phyloP scores from a whole-genome alignment of 176 grass and related monocot species.

The Ensete ventricosum region DNA sequence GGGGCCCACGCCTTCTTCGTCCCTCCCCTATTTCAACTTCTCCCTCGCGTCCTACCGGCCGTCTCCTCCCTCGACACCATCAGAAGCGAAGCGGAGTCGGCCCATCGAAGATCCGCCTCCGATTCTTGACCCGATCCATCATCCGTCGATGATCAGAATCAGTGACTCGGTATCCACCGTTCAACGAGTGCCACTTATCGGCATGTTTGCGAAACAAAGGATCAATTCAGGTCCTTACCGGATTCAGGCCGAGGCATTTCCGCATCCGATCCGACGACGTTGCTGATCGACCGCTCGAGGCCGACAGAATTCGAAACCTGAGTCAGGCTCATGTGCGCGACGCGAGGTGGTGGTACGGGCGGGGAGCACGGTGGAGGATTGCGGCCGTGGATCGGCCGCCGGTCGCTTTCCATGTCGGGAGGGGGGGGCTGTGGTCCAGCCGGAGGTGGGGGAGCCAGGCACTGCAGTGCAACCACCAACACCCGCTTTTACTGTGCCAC shows the following conservation, averaged over 20 bases:
- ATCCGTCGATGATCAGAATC: too few species aligned
- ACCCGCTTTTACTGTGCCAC: constrained; percentile 2
- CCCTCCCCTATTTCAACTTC: background rate
- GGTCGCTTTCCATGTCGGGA: constrained; percentile 4
- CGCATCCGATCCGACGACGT: too few species aligned
- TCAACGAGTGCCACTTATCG: too few species aligned
- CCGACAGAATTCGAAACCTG: background rate
- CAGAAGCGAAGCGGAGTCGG: background rate
- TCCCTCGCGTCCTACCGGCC: too few species aligned
- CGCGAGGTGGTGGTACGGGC: background rate
- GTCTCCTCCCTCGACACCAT: background rate
- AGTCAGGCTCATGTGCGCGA: background rate
- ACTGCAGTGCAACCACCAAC: constrained; percentile 14
- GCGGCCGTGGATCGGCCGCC: constrained; percentile 5
- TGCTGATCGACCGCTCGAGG: background rate
- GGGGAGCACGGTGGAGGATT: background rate
- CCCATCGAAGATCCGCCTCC: too few species aligned
- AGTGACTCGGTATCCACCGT: too few species aligned
- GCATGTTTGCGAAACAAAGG: too few species aligned
- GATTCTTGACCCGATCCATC: too few species aligned
- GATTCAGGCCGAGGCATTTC: too few species aligned
- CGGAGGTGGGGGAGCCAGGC: background rate
- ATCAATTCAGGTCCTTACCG: too few species aligned
- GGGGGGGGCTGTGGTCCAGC: constrained; percentile 1
- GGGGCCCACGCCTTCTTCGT: background rate